phyloP scores from a whole-genome alignment of 2,329 filamentous ascomycete genomes.

The Alternaria brassicae region DNA sequence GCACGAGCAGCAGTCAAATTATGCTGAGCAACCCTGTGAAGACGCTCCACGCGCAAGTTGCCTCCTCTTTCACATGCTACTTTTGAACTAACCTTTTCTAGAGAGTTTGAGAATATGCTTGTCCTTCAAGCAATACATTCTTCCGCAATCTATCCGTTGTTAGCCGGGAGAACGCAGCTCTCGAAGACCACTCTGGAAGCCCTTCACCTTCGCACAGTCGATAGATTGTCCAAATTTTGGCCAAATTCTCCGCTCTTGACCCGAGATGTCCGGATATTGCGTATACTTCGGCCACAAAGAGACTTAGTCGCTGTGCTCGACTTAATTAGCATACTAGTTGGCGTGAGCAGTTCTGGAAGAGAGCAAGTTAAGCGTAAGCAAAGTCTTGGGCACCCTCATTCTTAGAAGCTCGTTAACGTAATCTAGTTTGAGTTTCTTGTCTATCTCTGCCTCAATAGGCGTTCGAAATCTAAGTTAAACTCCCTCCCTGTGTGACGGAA shows the following conservation, averaged over 20 bases:
- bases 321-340: neutral
- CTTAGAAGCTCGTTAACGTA: no score
- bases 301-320: neutral
- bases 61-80: neutral
- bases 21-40: neutral
- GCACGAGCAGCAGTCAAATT: neutral
- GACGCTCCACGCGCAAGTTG: conserved; percentile 3
- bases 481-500: no score
- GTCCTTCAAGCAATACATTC: neutral
- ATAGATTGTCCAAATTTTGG: neutral
- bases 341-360: neutral
- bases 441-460: no score
- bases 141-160: neutral
- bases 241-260: no score
- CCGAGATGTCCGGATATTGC: neutral
- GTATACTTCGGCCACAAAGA: neutral
- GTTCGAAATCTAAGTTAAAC: no score
- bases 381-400: no score
- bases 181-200: neutral
- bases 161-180: neutral
- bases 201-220: neutral
- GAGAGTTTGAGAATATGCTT: neutral
- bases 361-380: no score
- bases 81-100: neutral
- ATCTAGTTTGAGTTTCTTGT: no score